These are phyloP conservation scores for Spergularia azorica DNA, from an alignment of 179 eudicot genomes.

Conservation along the genomic window DNA sequence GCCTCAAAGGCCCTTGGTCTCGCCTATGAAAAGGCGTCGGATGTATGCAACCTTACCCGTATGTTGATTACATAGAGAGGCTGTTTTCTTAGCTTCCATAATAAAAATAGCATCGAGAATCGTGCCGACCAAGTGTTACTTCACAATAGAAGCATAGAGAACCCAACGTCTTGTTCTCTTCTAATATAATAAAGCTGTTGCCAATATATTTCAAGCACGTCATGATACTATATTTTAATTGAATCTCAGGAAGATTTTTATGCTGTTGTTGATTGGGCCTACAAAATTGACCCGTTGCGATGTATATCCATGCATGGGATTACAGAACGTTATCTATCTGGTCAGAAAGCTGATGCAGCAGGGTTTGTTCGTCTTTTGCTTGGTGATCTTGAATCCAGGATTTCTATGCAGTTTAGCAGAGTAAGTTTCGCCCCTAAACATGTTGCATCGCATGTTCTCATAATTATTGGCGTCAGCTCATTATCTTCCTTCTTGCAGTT, in stretches of 20 bases:
- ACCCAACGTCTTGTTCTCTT: no score
- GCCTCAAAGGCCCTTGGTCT: no score
- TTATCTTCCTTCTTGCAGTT: conserved; percentile 49
- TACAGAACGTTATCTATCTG: conserved; percentile 84
- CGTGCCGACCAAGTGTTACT: no score
- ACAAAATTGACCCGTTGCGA: conserved; percentile 92
- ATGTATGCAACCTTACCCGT: no score
- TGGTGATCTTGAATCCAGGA: conserved; percentile 89
- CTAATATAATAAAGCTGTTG: no score
- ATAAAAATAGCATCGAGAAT: no score
- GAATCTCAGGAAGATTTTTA: conserved; percentile 81
- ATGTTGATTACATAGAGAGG: no score
- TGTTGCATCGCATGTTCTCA: background rate
- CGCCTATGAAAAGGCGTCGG: no score
- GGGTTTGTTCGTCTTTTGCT: conserved; percentile 97
- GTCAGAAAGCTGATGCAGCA: conserved; percentile 96
- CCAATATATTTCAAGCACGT: background rate
- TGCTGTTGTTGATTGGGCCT: conserved; percentile 98
- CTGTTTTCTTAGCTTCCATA: no score
- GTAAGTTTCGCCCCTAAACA: conserved; percentile 43
- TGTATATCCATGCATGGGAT: conserved; percentile 97
- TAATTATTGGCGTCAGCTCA: background rate
- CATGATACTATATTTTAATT: conserved; percentile 10
- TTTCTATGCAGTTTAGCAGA: conserved; percentile 70
- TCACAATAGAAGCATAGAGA: no score